Conservation (phyloP, 352 stramenopile genomes). For the Albugo laibachii region DNA sequence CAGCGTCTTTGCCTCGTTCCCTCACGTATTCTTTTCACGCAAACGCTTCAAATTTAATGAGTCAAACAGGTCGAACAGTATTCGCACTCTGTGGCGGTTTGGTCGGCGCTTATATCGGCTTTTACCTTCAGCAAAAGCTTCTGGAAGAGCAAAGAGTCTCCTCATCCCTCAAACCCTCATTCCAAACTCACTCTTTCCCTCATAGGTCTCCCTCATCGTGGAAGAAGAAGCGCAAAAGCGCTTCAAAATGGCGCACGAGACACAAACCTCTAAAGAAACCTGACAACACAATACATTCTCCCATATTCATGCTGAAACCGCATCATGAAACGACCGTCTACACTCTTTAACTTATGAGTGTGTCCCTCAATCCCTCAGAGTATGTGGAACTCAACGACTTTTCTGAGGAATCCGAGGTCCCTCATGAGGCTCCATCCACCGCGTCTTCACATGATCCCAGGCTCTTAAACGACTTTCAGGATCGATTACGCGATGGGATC, state of each 20-base stretch:
- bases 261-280: constrained; percentile 2
- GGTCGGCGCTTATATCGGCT: constrained; percentile 50
- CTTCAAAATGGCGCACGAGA: constrained; percentile 22
- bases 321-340: no score
- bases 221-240: constrained; percentile 42
- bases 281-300: not conserved
- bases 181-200: not conserved
- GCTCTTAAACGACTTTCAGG: constrained; percentile 27
- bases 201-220: constrained; percentile 30
- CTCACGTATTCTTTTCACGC: no score
- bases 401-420: no score
- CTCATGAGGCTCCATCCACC: no score
- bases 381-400: no score
- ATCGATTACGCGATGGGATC: constrained; percentile 34
- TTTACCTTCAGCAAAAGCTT: constrained; percentile 71
- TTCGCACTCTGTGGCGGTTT: constrained; percentile 51
- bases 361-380: no score
- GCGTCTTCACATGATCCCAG: no score
- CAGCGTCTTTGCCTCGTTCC: no score
- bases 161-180: not conserved
- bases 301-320: no score
- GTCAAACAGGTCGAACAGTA: constrained; percentile 36
- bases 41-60: no score
- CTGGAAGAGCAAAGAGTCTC: constrained; percentile 54
- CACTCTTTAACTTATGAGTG: no score